A percentile compares a stretch with the other conserved stretches of the same genome.
These are phyloP conservation scores for Talaromyces pinophilus DNA, from an alignment of 2,329 filamentous ascomycete genomes.

Conservation along the genomic window DNA sequence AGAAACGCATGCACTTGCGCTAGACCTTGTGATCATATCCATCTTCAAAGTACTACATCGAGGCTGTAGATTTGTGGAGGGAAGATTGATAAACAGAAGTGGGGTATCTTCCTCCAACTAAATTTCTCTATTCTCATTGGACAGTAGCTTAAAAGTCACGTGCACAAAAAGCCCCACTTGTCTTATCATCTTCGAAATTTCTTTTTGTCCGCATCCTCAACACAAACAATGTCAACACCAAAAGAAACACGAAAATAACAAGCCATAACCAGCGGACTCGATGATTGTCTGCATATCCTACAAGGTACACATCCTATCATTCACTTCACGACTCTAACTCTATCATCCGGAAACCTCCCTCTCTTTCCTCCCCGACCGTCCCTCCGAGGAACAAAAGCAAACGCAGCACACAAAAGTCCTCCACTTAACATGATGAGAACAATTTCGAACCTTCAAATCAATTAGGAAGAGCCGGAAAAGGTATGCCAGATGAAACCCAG, in stretches of 20 bases:
- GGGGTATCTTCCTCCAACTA: not conserved
- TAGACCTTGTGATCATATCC: not conserved
- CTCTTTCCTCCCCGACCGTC: not conserved
- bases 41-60: not conserved
- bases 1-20: not conserved
- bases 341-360: not conserved
- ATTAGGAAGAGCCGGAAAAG: slow-evolving; percentile 53
- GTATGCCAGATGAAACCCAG: slow-evolving; percentile 38
- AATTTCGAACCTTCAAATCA: slow-evolving; percentile 43
- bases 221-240: not conserved
- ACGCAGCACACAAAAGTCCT: not conserved
- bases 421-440: slow-evolving; percentile 43
- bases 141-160: not conserved
- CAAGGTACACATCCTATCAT: not conserved
- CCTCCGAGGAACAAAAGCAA: not conserved
- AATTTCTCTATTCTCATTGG: not conserved
- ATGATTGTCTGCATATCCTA: not conserved
- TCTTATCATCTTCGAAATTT: not conserved
- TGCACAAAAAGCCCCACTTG: not conserved
- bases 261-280: too few relatives aligned
- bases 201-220: not conserved
- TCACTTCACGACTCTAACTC: too few relatives aligned
- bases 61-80: not conserved
- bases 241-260: not conserved
- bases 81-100: not conserved